phyloP scores from a whole-genome alignment of 495 filamentous ascomycete genomes.

The Tuber brumale region DNA sequence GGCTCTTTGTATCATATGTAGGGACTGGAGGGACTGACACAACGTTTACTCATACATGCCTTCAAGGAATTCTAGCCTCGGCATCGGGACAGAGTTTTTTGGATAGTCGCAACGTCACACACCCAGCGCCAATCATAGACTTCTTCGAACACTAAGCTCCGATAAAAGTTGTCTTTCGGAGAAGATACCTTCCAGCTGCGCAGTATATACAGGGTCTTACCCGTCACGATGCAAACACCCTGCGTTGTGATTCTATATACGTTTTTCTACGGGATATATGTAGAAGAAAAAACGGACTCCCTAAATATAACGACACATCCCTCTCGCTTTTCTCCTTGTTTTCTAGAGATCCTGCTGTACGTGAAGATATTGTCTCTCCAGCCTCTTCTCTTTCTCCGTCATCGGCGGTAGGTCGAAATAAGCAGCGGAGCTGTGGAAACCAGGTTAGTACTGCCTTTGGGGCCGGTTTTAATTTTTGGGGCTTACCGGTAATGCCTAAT shows the following conservation, averaged over 20 bases:
- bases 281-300: conserved; percentile 3
- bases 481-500: conserved; percentile 58
- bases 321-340: background rate
- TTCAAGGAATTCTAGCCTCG: background rate
- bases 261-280: conserved; percentile 31
- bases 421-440: conserved; percentile 45
- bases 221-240: background rate
- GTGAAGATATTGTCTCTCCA: conserved; percentile 95
- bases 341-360: conserved; percentile 78
- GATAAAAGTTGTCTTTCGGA: background rate
- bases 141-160: background rate
- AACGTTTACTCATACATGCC: background rate
- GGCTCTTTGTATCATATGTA: background rate
- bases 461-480: background rate
- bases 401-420: conserved; percentile 90
- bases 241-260: conserved; percentile 18
- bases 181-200: background rate
- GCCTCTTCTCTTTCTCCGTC: conserved; percentile 86
- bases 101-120: background rate
- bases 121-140: background rate
- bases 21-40: background rate
- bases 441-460: conserved; percentile 7
- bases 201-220: background rate
- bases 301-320: background rate
- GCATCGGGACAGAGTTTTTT: background rate